Evolutionary conservation across 371 early-diverging fungal genomes (phyloP).

Genomic region (Dichotomocladium elegans): DNA sequence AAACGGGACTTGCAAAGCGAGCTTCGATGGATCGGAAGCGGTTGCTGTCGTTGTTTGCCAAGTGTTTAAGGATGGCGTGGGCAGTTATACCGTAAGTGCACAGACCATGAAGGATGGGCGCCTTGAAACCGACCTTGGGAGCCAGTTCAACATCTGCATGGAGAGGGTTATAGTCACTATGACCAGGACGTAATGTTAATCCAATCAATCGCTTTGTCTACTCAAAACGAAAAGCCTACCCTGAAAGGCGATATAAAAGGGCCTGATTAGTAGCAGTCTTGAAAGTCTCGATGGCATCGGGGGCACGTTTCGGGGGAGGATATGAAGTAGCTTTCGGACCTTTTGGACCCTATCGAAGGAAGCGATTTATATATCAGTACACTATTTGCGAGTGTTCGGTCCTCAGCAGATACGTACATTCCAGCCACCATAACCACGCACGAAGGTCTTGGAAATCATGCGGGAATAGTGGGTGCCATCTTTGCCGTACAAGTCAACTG

Average conservation of each 20-base stretch:
- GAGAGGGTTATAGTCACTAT: conserved; percentile 65
- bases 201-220: too few species aligned
- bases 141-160: conserved; percentile 66
- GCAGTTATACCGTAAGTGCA: conserved; percentile 67
- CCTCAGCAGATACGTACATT: conserved; percentile 22
- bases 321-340: conserved; percentile 51
- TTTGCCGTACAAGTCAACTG: conserved; percentile 47
- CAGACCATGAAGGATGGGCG: conserved; percentile 71
- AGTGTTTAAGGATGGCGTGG: conserved; percentile 54
- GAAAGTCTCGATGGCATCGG: conserved; percentile 55
- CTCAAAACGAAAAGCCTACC: conserved; percentile 33
- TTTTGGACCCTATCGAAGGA: conserved; percentile 47
- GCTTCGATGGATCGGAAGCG: conserved; percentile 64
- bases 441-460: conserved; percentile 54
- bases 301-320: conserved; percentile 53
- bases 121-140: conserved; percentile 63
- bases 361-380: too few species aligned
- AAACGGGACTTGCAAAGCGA: conserved; percentile 69
- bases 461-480: conserved; percentile 49
- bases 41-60: conserved; percentile 50
- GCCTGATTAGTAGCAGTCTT: conserved; percentile 55
- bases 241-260: conserved; percentile 66
- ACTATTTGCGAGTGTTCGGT: too few species aligned
- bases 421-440: conserved; percentile 63
- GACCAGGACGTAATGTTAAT: too few species aligned